Evolutionary conservation across 2,329 filamentous ascomycete species (phyloP), one percentile per base, ranked within the genome.

Genomic region (Phialophora macrospora): DNA sequence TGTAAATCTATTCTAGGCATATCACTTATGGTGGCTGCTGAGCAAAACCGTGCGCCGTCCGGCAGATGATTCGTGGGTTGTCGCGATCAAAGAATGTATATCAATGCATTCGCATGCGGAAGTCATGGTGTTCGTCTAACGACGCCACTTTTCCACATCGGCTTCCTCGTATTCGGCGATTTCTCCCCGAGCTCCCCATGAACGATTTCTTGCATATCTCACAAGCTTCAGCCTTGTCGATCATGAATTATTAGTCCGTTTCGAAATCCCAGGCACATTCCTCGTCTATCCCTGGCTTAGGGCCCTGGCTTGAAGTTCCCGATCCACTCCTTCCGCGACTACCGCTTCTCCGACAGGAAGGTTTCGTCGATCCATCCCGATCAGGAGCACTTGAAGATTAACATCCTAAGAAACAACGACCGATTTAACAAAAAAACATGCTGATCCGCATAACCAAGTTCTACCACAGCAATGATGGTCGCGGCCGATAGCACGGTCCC

Each of bases 121-220:
- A 5, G 38, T 44, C 38, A n/a, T 44, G 38, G 38, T 44, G 38
- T 44, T 44, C 38, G 38, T n/a, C 38, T n/a, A 51, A 51, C 8
- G 48, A 34, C 28, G 28, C 24, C 52, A 34, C 52, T 28, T 55
- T 28, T 55, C 52, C 28, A 22, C 52, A 55, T n/a, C 14, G 28
- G 28, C n/a, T 17, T 60, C 46, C 26, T 60, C 58, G 58, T 41
- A 41, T 60, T 54, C 58, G 58, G 30, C 48, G 46, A 60, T 51
- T 32, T 30, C 11, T 22, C 3, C 28, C 41, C 57, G n/a, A 38
- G 26, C 11, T 22, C 3, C 28, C 41, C 57, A 26, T 51, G 26
- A 20, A 34, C 22, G 4, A 60, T 51, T 34, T 22, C 46, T 52
- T 34, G 38, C n/a, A 20, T n/a, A 34, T 7, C 11, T 28, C 24